Evolutionary conservation across 1,139 yeast genomes (phyloP).

Genomic region (Diutina neorugosa): DNA sequence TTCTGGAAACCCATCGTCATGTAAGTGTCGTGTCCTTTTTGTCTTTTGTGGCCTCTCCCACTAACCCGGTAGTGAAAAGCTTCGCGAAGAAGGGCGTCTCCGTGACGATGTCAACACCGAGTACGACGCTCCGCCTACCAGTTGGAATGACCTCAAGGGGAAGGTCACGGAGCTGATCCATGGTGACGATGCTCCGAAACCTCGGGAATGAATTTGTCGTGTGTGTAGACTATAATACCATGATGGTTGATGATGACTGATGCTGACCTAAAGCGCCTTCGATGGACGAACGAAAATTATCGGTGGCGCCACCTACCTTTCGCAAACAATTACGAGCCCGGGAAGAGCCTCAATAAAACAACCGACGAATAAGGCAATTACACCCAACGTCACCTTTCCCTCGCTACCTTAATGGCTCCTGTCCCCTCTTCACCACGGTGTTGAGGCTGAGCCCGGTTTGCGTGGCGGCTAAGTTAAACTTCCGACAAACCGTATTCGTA

Average conservation of each 20-base stretch:
- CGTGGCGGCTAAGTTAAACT: neutral
- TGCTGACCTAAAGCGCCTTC: too few species aligned
- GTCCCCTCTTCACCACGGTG: neutral
- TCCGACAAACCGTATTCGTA: neutral
- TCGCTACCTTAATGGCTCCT: too few species aligned
- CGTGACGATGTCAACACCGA: conserved; percentile 47
- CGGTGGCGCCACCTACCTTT: too few species aligned
- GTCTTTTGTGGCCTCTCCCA: neutral
- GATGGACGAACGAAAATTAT: too few species aligned
- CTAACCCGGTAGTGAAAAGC: conserved; percentile 37
- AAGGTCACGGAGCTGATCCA: conserved; percentile 12
- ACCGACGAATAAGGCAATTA: too few species aligned
- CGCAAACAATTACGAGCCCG: too few species aligned
- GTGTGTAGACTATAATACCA: too few species aligned
- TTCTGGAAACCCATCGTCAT: conserved; percentile 68
- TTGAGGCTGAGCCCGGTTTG: neutral
- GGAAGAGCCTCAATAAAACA: too few species aligned
- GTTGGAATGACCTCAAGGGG: conserved; percentile 27
- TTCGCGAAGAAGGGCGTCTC: conserved; percentile 55
- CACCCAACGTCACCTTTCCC: too few species aligned
- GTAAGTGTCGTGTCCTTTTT: conserved; percentile 23
- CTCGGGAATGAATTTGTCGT: neutral
- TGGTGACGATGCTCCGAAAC: conserved; percentile 6
- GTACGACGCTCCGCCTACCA: conserved; percentile 22
- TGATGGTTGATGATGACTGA: too few species aligned